Evolutionary conservation across 2,329 filamentous ascomycete genomes (phyloP), one percentile per base, ranked within the genome.

Genomic region (Penicillium psychrosexuale): DNA sequence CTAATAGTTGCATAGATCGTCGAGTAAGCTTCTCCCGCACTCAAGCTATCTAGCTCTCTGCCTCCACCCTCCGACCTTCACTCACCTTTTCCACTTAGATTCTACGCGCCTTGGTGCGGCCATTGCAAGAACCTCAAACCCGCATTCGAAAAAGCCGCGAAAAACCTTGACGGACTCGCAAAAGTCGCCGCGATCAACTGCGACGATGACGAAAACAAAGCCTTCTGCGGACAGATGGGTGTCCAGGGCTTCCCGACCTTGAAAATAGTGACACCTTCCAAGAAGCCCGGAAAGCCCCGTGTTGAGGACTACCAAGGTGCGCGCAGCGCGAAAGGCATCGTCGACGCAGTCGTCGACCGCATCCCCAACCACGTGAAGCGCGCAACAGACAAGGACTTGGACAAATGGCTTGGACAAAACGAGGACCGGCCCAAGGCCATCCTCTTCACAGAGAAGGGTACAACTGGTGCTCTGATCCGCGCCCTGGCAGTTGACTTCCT

Each of bases 21-120:
- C 63, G 80, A 82, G 79, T 81, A 75, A 77, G 77, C 63, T 60
- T 60, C 24, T 49, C 50, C 56, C 51, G 45, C 59, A 51, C 38
- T 44, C 44, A 53, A 47, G 36, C 36, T 44, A 38, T 34, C 44
- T 22, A 44, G 38, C 30, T 36, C 39, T 19, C 28, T 36, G 9
- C 37, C 44, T 37, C 37, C 38, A 45, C 33, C 34, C 28, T 46
- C 40, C 15, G 24, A 39, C 48, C 39, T 46, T 60, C 55, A 22
- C 55, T 56, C 49, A 51, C 44, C 19, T 12, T 64, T 58, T 34
- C 55, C 57, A 51, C 56, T 53, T 49, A 90, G 92, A 76, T 97
- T 97, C 82, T 97, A 96, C 69, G 93, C 93, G 8, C 93, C 93
- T 24, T 97, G 93, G 93, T 97, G 94, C 69, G 94, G 93, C 39